Evolutionary conservation across 768 basidiomycete genomes (phyloP).

Genomic region (Lentinula boryana): DNA sequence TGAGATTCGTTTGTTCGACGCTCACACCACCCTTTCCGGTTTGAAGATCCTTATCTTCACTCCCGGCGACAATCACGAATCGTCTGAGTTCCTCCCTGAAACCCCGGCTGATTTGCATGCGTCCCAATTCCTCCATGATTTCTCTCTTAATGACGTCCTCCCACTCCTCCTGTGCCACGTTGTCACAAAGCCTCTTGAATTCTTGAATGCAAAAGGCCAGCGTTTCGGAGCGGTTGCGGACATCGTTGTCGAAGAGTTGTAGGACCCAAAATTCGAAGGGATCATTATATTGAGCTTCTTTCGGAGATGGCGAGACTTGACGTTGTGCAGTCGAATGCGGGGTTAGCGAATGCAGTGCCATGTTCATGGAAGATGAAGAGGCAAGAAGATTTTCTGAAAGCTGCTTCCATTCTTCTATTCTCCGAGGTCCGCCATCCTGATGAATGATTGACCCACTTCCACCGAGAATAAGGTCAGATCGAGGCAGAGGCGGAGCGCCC

Average conservation of each 20-base stretch:
- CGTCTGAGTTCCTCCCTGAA: constrained; percentile 61
- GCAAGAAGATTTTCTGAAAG: not conserved
- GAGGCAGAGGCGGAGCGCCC: constrained; percentile 34
- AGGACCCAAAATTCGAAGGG: constrained; percentile 26
- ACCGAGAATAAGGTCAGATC: not conserved
- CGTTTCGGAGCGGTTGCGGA: constrained; percentile 29
- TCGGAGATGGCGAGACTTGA: not conserved
- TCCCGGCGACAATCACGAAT: constrained; percentile 51
- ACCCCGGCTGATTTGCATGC: constrained; percentile 55
- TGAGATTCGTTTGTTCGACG: not conserved
- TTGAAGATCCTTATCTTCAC: constrained; percentile 12
- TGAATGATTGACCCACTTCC: not conserved
- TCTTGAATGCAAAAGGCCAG: constrained; percentile 37
- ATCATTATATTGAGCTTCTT: constrained; percentile 24
- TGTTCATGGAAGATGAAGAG: not conserved
- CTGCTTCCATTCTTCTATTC: not conserved
- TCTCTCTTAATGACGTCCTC: constrained; percentile 33
- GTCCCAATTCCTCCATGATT: constrained; percentile 42
- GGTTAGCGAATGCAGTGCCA: not conserved
- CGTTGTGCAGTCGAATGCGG: not conserved
- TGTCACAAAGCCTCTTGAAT: constrained; percentile 21
- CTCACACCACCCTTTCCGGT: not conserved
- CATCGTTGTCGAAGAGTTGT: constrained; percentile 10
- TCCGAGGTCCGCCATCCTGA: not conserved
- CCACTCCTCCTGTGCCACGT: constrained; percentile 1